phyloP scores from a whole-genome alignment of 108 stramenopile species.

The Nitzschia sp. region DNA sequence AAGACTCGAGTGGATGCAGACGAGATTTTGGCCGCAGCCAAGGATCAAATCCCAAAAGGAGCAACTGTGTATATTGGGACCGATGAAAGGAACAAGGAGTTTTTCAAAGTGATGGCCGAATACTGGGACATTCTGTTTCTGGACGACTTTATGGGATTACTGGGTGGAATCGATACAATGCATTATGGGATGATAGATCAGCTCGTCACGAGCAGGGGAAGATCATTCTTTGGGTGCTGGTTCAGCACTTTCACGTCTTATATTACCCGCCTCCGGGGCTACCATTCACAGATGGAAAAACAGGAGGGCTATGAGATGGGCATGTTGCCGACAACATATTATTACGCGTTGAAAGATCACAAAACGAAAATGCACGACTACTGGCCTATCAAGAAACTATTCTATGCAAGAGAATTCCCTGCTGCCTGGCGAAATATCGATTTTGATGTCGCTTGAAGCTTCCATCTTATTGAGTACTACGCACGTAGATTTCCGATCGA shows the following conservation, averaged over 20 bases:
- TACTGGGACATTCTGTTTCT: conserved; percentile 71
- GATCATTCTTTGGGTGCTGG: conserved; percentile 80
- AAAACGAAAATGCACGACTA: conserved; percentile 66
- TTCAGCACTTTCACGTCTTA: conserved; percentile 79
- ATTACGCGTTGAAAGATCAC: conserved; percentile 44
- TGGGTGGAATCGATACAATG: conserved; percentile 49
- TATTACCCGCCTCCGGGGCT: conserved; percentile 71
- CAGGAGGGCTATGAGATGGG: conserved; percentile 53
- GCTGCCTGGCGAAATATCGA: conserved; percentile 84
- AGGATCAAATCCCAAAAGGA: conserved; percentile 58
- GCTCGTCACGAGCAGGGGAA: conserved; percentile 68
- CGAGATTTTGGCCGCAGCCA: conserved; percentile 49
- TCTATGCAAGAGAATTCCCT: conserved; percentile 75
- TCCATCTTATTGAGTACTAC: no score
- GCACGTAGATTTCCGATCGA: no score
- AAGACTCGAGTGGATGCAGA: conserved; percentile 61
- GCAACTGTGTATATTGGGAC: conserved; percentile 80
- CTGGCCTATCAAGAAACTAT: conserved; percentile 41
- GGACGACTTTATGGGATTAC: conserved; percentile 62
- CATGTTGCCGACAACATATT: conserved; percentile 47
- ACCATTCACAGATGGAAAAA: conserved; percentile 58
- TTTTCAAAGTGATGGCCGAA: conserved; percentile 71
- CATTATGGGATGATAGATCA: conserved; percentile 91
- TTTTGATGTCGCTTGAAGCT: conserved; percentile 7
- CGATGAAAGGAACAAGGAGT: conserved; percentile 79